Percentiles rank a stretch among this genome's conserved stretches.
Evolutionary conservation across 768 basidiomycete genomes (phyloP).

Genomic region (Gelatoporia subvermispora): DNA sequence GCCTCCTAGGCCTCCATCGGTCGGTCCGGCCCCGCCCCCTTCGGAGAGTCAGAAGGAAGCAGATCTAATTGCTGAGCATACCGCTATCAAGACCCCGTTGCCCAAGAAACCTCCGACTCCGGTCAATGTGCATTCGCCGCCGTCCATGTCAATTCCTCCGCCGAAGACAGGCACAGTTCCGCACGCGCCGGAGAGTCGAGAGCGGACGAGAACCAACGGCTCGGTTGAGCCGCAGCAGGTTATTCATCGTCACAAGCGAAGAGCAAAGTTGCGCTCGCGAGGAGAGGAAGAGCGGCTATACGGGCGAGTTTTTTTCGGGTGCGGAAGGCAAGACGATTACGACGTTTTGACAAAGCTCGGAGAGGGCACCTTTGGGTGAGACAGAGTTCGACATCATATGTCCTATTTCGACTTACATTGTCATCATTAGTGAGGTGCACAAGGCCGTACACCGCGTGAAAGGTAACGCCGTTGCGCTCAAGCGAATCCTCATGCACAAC

Average conservation of each 20-base stretch:
- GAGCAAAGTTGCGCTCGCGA: conserved; percentile 44
- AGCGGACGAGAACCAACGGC: conserved; percentile 1
- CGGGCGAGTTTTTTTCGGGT: conserved; percentile 62
- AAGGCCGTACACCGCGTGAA: conserved; percentile 70
- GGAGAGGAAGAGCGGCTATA: conserved; percentile 68
- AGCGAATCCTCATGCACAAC: conserved; percentile 94
- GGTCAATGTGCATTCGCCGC: conserved; percentile 40
- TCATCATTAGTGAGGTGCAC: conserved; percentile 71
- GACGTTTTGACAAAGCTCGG: conserved; percentile 83
- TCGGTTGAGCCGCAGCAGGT: not conserved
- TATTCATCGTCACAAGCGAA: conserved; percentile 31
- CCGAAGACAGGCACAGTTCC: conserved; percentile 5
- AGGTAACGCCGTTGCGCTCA: conserved; percentile 72
- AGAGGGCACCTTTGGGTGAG: conserved; percentile 96
- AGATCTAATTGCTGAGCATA: conserved; percentile 32
- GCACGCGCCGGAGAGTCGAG: conserved; percentile 1
- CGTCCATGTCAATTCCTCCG: not conserved
- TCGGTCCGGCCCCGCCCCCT: conserved; percentile 16
- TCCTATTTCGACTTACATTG: conserved; percentile 9
- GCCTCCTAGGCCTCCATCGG: conserved; percentile 10
- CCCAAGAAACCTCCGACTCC: conserved; percentile 46
- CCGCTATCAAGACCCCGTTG: conserved; percentile 35
- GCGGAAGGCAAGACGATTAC: conserved; percentile 72
- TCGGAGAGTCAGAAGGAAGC: conserved; percentile 20
- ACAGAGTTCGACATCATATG: not conserved